Evolutionary conservation across 1,139 yeast genomes (phyloP), one percentile per base, ranked within the genome.

Genomic region (Kodamaea anthophila): DNA sequence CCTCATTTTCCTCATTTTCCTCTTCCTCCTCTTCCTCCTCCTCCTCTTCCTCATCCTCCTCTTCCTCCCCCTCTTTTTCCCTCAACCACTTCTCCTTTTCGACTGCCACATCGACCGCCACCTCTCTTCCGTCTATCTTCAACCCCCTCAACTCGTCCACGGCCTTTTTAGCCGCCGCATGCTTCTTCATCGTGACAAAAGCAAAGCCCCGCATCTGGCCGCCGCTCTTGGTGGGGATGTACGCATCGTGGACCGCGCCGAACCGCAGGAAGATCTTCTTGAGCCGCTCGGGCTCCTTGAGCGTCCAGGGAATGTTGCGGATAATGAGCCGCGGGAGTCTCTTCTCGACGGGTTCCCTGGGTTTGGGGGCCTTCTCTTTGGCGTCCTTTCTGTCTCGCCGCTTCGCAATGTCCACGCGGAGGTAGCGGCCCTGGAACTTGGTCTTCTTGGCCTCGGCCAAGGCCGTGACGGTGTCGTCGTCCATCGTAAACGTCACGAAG

Each of bases 191-290:
- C 1, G 93, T 81, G 13, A 91, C 88, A 55, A 91, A 93, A 0
- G 88, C 99, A 68, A 91, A 91, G 8, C 98, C 98, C 40, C 83
- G 67, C 93, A 91, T 83, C 53, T 74, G 80, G 9, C 96, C 96
- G 31, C 87, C 94, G 31, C 74, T 71, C 49, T 84, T 85, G 47
- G 85, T 75, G 22, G 98, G 98, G 42, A 91, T 86, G 44, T 78
- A 76, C 1, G 93, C 95, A 52, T 88, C 96, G 27, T 74, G 76
- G 16, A 91, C 96, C 26, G 84, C 81, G 30, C 98, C 99, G 50
- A 64, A 91, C 49, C 76, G 78, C 36, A 70, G 61, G 48, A 91
- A 93, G 8, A 78, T 50, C 44, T 78, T 78, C 50, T 74, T 77
- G 47, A 91, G 65, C 32, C 72, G 75, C 8, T 74, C 75, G 4